Evolutionary conservation across 1,139 yeast species (phyloP), one percentile per base, ranked within the genome.

Genomic region (Yarrowia galli): DNA sequence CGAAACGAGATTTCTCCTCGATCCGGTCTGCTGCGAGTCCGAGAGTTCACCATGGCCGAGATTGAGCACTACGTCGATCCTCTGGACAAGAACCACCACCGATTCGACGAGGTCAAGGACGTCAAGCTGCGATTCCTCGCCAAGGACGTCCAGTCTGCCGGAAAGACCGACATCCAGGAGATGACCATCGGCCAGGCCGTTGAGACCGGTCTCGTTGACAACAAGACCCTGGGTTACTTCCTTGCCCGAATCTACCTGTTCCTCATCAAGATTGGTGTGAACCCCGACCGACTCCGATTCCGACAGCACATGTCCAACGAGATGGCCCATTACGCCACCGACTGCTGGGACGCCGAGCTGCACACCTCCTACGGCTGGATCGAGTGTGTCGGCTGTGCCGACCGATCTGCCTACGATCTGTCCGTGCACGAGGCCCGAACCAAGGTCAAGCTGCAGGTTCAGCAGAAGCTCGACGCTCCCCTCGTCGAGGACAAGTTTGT

Each of bases 361-460:
- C 89, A 91, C 75, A 89, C 97, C 53, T 91, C 97, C 46, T 96
- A 91, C 77, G 98, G 99, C 74, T 96, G 99, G 99, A 90, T 96
- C 75, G 99, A 96, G 82, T 95, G 99, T 87, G 98, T 95, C 77
- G 99, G 99, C 74, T 95, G 99, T 83, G 99, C 99, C 71, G 99
- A 96, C 81, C 89, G 99, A 83, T 91, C 97, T 65, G 99, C 99
- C 58, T 96, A 92, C 78, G 99, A 96, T 81, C 87, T 96, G 80
- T 86, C 95, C 67, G 99, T 96, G 69, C 99, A 96, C 78, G 82
- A 98, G 65, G 96, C 96, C 69, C 89, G 92, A 80, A 96, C 99
- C 70, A 92, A 92, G 80, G 97, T 92, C 81, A 92, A 92, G 80
- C 84, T 96, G 76, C 93, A 92, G 70, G 99, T 95, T 65, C 91